Evolutionary conservation across 306 rosid genomes (phyloP), one percentile per base, ranked within the genome.

Genomic region (Biancaea sappan): DNA sequence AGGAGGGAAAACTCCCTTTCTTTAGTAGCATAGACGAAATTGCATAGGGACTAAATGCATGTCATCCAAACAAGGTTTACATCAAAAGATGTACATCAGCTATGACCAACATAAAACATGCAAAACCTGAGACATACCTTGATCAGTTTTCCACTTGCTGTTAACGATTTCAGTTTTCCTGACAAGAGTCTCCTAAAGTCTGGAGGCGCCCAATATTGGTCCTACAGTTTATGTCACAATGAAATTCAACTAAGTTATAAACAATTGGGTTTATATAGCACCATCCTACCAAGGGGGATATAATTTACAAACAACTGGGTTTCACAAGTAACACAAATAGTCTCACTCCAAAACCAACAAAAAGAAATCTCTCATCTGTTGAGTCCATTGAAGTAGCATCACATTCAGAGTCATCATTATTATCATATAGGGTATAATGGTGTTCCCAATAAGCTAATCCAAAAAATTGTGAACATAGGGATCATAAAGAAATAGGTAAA

Each of bases 101-200:
- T 52, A 4, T 46, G 66, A 73, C 63, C 68, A 73, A 68, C 18
- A 74, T 38, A 48, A 48, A 47, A 76, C 38, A 8, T 28, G 54
- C 31, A 0, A 21, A 19, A 62, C 15, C 11, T 43, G 56, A 66
- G 15, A 73, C 68, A 72, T 87, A 90, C 99, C 99, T 92, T 94
- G 68, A 92, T 81, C 80, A 92, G 84, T 82, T 87, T 94, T 66
- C 99, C 86, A 69, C 78, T 84, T 41, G 95, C 74, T 35, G 95
- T 88, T 86, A 94, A 82, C 72, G 44, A 80, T 78, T 94, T 94
- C 16, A 94, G 77, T 71, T 94, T 92, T 10, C 95, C 77, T 9
- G 93, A 94, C 76, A 94, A 78, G 59, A 90, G 38, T 83, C 88
- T 90, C 85, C 89, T 92, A 78, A 94, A 90, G 81, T 88, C 96